A percentile compares a stretch with the other conserved stretches of the same genome.
Evolutionary conservation across 495 filamentous ascomycete genomes (phyloP).

Genomic region (Terfezia boudieri): DNA sequence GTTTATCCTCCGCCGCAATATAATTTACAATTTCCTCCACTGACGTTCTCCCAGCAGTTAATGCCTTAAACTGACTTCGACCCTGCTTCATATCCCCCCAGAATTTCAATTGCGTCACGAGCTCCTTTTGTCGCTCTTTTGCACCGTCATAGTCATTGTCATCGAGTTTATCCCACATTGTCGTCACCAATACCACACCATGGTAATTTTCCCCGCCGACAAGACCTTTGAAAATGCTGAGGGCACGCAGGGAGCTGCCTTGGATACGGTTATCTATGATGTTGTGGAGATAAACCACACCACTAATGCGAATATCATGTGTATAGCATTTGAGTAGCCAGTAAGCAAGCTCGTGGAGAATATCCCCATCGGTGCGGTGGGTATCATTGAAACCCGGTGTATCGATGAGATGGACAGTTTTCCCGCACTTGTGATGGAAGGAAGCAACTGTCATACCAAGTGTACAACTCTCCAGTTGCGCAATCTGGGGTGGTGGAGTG

Average conservation of each 20-base stretch:
- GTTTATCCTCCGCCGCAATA: too few relatives aligned
- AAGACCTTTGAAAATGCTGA: constrained; percentile 14
- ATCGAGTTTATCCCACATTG: constrained; percentile 5
- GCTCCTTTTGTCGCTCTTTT: neutral
- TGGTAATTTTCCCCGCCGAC: constrained; percentile 7
- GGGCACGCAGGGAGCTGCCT: constrained; percentile 9
- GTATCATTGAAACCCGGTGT: constrained; percentile 33
- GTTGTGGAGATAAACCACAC: constrained; percentile 17
- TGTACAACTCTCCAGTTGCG: neutral
- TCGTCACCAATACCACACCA: constrained; percentile 12
- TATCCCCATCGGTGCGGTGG: constrained; percentile 21
- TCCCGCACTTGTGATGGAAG: neutral
- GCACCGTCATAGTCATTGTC: neutral
- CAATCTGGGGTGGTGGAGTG: too few relatives aligned
- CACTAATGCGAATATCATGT: constrained; percentile 11
- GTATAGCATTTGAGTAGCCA: constrained; percentile 16
- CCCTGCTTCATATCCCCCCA: too few relatives aligned
- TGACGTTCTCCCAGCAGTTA: too few relatives aligned
- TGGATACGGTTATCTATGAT: constrained; percentile 15
- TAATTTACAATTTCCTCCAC: too few relatives aligned
- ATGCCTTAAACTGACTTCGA: too few relatives aligned
- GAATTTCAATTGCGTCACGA: too few relatives aligned
- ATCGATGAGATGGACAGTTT: constrained; percentile 21
- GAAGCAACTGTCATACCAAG: too few relatives aligned
- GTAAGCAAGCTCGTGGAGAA: constrained; percentile 20